A percentile compares a stretch with the other conserved stretches of the same genome.
Evolutionary conservation across 2,329 filamentous ascomycete species (phyloP).

Genomic region (Alternaria sp.): DNA sequence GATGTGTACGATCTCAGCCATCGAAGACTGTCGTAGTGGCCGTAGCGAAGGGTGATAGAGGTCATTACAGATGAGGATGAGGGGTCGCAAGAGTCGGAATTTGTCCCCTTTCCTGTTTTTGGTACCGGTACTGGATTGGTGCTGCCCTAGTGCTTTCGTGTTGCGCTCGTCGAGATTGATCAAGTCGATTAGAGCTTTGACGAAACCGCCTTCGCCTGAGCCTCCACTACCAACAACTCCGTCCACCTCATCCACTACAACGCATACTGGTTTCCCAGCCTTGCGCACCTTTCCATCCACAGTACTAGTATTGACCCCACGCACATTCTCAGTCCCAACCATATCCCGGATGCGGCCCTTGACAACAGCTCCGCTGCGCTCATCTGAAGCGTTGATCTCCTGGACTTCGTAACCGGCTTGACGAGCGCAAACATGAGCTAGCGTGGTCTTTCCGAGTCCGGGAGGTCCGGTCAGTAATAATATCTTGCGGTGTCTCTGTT

Average conservation of each 20-base stretch:
- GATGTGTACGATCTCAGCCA: constrained; percentile 91
- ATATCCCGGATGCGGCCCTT: constrained; percentile 90
- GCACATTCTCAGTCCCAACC: constrained; percentile 93
- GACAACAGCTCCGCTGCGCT: constrained; percentile 87
- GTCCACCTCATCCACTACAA: constrained; percentile 96
- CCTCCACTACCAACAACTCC: constrained; percentile 79
- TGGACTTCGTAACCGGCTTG: constrained; percentile 97
- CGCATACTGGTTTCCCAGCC: constrained; percentile 84
- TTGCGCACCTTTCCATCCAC: constrained; percentile 68
- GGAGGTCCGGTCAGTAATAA: constrained; percentile 90
- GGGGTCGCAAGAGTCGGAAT: constrained; percentile 84
- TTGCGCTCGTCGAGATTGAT: constrained; percentile 89
- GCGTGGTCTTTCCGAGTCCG: constrained; percentile 91
- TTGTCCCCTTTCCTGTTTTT: constrained; percentile 80
- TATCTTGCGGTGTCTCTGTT: constrained; percentile 85
- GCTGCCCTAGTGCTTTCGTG: constrained; percentile 51
- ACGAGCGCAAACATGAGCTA: constrained; percentile 93
- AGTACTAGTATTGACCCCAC: constrained; percentile 67
- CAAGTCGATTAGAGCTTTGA: constrained; percentile 92
- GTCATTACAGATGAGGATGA: constrained; percentile 97
- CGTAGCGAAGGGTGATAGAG: constrained; percentile 90
- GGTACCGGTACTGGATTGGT: constrained; percentile 41
- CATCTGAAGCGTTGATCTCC: constrained; percentile 98
- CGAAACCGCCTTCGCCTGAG: constrained; percentile 86
- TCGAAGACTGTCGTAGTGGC: constrained; percentile 80